Conservation (phyloP, 805 yeast species). For the Metschnikowia santaceciliae region DNA sequence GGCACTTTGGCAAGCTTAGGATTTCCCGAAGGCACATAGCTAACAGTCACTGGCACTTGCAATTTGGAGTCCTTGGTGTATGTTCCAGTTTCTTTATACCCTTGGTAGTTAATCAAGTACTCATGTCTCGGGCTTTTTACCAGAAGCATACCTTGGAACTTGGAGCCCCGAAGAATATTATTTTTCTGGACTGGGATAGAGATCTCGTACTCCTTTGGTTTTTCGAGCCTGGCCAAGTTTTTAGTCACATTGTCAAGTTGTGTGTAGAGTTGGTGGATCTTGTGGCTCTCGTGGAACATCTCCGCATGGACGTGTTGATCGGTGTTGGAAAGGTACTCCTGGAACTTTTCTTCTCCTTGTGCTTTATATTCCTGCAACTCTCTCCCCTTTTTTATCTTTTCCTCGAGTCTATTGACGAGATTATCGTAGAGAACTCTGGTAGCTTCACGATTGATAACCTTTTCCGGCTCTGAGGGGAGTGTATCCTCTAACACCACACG, state of each 20-base stretch:
- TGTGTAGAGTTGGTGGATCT: conserved; percentile 16
- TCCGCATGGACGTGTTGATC: not conserved
- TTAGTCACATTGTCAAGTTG: conserved; percentile 8
- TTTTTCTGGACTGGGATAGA: conserved; percentile 29
- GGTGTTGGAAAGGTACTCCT: not conserved
- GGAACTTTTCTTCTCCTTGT: not conserved
- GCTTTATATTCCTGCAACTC: conserved; percentile 14
- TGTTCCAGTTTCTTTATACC: conserved; percentile 5
- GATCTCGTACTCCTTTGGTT: conserved; percentile 23
- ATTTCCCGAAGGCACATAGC: conserved; percentile 23
- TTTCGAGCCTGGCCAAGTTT: not conserved
- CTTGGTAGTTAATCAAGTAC: conserved; percentile 19
- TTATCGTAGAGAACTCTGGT: conserved; percentile 15
- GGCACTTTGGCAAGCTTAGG: conserved; percentile 7
- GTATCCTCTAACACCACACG: conserved; percentile 26
- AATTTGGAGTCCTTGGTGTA: conserved; percentile 13
- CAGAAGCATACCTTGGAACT: conserved; percentile 30
- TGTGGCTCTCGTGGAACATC: conserved; percentile 3
- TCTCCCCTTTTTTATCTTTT: conserved; percentile 24
- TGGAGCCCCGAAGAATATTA: conserved; percentile 28
- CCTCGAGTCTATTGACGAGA: conserved; percentile 26
- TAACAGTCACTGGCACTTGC: conserved; percentile 29
- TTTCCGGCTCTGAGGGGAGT: conserved; percentile 15
- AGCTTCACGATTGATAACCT: conserved; percentile 9
- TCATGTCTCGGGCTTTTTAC: conserved; percentile 30